A percentile compares a stretch with the other conserved stretches of the same genome.
Evolutionary conservation across 176 grass and related monocot genomes (phyloP).

Genomic region (Zoysia japonica): DNA sequence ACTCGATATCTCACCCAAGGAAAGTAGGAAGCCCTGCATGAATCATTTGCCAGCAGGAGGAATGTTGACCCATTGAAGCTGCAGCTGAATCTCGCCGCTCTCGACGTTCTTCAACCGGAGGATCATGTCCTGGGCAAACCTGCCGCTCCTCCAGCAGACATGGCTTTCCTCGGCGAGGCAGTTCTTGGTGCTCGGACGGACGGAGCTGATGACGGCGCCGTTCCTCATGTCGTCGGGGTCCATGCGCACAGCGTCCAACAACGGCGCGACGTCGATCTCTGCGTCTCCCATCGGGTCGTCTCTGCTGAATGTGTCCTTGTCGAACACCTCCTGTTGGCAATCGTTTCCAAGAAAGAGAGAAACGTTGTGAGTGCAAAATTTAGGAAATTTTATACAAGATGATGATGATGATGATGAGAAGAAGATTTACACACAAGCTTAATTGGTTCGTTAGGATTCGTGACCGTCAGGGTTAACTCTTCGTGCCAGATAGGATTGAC

Average conservation of each 20-base stretch:
- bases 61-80: constrained; percentile 62
- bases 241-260: constrained; percentile 44
- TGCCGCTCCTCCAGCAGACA: constrained; percentile 59
- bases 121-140: constrained; percentile 65
- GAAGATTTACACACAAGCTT: constrained; percentile 43
- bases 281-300: constrained; percentile 71
- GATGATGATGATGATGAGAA: neutral
- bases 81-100: constrained; percentile 75
- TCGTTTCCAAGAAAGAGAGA: neutral
- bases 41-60: constrained; percentile 29
- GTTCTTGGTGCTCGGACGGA: constrained; percentile 45
- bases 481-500: constrained; percentile 75
- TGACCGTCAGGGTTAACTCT: constrained; percentile 53
- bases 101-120: constrained; percentile 83
- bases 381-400: neutral
- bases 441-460: constrained; percentile 42
- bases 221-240: constrained; percentile 11
- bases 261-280: constrained; percentile 45
- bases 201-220: constrained; percentile 24
- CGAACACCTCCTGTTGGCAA: constrained; percentile 47
- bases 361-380: neutral
- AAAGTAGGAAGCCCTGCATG: no score
- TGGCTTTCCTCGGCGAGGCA: constrained; percentile 69
- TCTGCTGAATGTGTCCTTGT: constrained; percentile 69
- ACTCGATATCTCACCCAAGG: neutral